Evolutionary conservation across 2,329 filamentous ascomycete species (phyloP), one percentile per base, ranked within the genome.

Genomic region (Aureobasidium pullulans): DNA sequence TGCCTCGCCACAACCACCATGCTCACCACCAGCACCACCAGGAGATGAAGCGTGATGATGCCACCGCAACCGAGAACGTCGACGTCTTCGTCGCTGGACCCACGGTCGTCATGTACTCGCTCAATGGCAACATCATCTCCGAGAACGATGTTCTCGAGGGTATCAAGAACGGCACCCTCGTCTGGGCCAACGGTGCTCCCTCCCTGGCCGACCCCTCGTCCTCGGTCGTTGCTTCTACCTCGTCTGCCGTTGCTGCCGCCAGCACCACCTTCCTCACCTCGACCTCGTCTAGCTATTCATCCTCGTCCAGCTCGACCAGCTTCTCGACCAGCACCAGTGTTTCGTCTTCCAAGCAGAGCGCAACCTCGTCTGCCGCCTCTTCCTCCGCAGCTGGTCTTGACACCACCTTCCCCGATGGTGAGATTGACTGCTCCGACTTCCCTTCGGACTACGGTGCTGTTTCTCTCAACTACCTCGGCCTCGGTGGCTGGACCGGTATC

Each of bases 371-470:
- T 59, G 36, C 60, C 60, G 42, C 57, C 50, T 49, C 57, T 57
- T 49, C 50, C 46, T 58, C 65, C 36, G 77, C 72, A 53, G 76
- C 68, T 28, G 89, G 88, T 53, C 65, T 93, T 58, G 77, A 84
- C 64, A 75, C 76, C 15, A 76, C 85, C 7, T 97, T 97, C 79
- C 88, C 88, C 11, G 86, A 87, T 72, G 89, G 89, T 61, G 73
- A 84, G 66, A 68, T 95, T 58, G 74, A 80, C 64, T 97, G 94
- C 77, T 75, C 73, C 63, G 70, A 79, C 1, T 96, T 96, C 77
- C 92, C 92, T 15, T 85, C 84, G 3, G 78, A 84, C 0, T 97
- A 95, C 69, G 94, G 94, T 66, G 88, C 92, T 1, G 69, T 96
- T 47, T 57, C 84, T 50, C 76, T 94, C 32, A 70, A 80, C 59